phyloP scores from a whole-genome alignment of 257 asterid genomes.

The Ehretia macrophylla region DNA sequence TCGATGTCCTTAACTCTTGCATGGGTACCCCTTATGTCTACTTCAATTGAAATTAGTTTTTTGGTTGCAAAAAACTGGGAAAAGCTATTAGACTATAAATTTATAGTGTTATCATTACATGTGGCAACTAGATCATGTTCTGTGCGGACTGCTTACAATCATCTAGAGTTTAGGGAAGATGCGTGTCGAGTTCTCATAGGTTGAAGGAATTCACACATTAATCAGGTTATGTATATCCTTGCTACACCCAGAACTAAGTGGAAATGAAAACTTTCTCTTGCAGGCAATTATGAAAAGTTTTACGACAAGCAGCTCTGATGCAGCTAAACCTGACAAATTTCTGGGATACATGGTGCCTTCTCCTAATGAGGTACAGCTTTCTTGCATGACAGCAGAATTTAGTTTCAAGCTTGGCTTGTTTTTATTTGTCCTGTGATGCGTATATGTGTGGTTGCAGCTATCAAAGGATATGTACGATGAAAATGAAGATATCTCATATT shows the following conservation, averaged over 20 bases:
- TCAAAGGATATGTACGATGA: conserved; percentile 86
- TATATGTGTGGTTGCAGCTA: conserved; percentile 44
- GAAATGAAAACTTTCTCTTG: conserved; percentile 3
- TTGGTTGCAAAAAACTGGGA: no score
- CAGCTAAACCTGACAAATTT: conserved; percentile 64
- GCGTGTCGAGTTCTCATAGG: not conserved
- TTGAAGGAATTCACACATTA: no score
- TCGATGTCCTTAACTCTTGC: no score
- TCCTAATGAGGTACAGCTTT: conserved; percentile 55
- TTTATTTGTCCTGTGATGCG: conserved; percentile 18
- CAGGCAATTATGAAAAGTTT: conserved; percentile 98
- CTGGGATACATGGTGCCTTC: conserved; percentile 95
- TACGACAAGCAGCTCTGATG: conserved; percentile 49
- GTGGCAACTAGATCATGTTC: no score
- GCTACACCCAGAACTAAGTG: not conserved
- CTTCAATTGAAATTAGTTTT: no score
- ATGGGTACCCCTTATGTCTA: no score
- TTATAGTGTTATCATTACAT: no score
- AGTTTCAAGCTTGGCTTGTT: not conserved
- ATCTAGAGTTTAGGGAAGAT: no score
- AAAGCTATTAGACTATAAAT: no score
- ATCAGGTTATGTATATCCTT: not conserved
- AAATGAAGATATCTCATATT: conserved; percentile 70
- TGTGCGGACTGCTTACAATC: no score
- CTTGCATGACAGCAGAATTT: not conserved